These are phyloP conservation scores for Sphaerulina musiva DNA, from an alignment of 2,329 filamentous ascomycete genomes.

Conservation along the genomic window DNA sequence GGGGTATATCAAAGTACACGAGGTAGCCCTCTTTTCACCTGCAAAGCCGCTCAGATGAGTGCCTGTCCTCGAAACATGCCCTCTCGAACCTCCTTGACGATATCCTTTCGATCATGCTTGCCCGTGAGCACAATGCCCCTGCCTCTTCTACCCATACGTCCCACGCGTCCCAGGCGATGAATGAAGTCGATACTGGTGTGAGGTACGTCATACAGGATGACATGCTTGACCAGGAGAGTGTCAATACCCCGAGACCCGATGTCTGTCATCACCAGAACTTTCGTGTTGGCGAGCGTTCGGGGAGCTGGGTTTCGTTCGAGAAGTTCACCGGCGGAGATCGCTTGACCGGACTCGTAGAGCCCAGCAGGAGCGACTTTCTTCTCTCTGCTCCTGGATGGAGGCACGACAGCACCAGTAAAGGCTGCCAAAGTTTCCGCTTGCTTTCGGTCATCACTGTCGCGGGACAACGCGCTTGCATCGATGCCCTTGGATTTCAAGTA, in stretches of 20 bases:
- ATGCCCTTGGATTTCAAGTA: conserved; percentile 82
- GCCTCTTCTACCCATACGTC: conserved; percentile 85
- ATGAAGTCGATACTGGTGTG: conserved; percentile 98
- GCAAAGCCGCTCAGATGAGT: conserved; percentile 37
- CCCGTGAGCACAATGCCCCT: conserved; percentile 86
- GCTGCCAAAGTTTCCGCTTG: conserved; percentile 68
- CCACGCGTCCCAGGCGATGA: conserved; percentile 84
- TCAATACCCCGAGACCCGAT: conserved; percentile 89
- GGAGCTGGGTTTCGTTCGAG: not conserved
- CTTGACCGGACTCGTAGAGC: not conserved
- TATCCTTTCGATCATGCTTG: conserved; percentile 79
- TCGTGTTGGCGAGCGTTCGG: conserved; percentile 64
- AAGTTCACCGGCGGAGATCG: conserved; percentile 10
- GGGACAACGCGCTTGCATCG: conserved; percentile 74
- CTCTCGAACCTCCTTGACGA: conserved; percentile 85
- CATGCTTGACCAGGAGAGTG: conserved; percentile 81
- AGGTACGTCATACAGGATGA: conserved; percentile 94
- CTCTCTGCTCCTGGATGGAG: conserved; percentile 1
- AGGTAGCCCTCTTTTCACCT: not conserved
- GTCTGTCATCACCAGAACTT: conserved; percentile 91
- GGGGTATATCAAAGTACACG: conserved; percentile 16
- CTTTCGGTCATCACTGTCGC: conserved; percentile 73
- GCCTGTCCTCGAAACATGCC: conserved; percentile 52
- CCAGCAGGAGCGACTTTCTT: conserved; percentile 4
- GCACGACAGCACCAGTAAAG: conserved; percentile 54